phyloP scores from a whole-genome alignment of 768 basidiomycete genomes.

The Pulveroboletus sp. region DNA sequence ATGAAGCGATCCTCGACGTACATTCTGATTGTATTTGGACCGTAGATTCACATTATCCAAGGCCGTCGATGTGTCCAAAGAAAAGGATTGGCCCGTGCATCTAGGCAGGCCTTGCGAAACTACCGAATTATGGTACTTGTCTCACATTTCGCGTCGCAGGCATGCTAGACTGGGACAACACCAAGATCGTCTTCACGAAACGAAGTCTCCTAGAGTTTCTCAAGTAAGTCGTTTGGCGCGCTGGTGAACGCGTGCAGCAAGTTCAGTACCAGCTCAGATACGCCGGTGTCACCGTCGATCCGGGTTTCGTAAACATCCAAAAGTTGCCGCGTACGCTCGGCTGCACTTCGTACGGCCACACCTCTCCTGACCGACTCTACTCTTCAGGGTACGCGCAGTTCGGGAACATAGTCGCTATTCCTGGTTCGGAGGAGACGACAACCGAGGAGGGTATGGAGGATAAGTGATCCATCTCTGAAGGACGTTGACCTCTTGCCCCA shows the following conservation, averaged over 20 bases:
- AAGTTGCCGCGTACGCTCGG: conserved; percentile 62
- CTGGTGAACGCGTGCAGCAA: conserved; percentile 8
- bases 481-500: background rate
- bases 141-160: conserved; percentile 36
- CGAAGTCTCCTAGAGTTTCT: conserved; percentile 72
- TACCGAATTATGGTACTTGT: background rate
- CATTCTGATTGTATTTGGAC: background rate
- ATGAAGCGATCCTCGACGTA: background rate
- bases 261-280: conserved; percentile 45
- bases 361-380: background rate
- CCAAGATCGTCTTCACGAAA: conserved; percentile 76
- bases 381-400: conserved; percentile 66
- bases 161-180: conserved; percentile 77
- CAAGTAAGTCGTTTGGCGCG: conserved; percentile 42
- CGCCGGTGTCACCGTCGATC: conserved; percentile 69
- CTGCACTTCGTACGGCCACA: background rate
- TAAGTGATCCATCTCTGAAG: background rate
- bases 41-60: conserved; percentile 55
- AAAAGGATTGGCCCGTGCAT: conserved; percentile 66
- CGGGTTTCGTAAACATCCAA: conserved; percentile 66
- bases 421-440: conserved; percentile 25
- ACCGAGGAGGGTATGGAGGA: conserved; percentile 10
- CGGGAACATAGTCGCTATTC: conserved; percentile 41
- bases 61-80: conserved; percentile 56
- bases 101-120: conserved; percentile 42